A percentile compares a stretch with the other conserved stretches of the same genome.
These are phyloP conservation scores for Coemansia sp. DNA, from an alignment of 192 early-diverging fungal species.

Conservation along the genomic window DNA sequence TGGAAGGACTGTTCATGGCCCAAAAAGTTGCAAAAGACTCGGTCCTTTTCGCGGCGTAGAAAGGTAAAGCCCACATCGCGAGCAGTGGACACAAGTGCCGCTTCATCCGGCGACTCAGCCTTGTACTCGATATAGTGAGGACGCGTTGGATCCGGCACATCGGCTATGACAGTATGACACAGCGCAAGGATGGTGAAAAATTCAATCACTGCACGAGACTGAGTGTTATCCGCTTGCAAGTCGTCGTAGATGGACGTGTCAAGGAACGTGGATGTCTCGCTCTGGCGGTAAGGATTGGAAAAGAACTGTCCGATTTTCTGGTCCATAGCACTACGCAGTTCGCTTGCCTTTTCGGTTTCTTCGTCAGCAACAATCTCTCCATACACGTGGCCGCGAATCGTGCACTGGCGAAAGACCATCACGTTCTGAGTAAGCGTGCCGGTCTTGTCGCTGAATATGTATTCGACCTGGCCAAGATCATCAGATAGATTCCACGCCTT, in stretches of 20 bases:
- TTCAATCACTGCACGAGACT: constrained; percentile 65
- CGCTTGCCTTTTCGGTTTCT: constrained; percentile 17
- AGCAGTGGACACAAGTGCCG: constrained; percentile 86
- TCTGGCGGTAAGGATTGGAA: constrained; percentile 63
- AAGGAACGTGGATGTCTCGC: constrained; percentile 69
- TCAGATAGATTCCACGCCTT: constrained; percentile 91
- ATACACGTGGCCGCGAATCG: constrained; percentile 82
- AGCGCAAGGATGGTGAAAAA: constrained; percentile 85
- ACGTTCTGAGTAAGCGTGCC: constrained; percentile 96
- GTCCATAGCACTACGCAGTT: constrained; percentile 57
- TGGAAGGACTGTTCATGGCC: constrained; percentile 69
- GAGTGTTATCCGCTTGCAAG: constrained; percentile 56
- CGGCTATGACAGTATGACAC: constrained; percentile 86
- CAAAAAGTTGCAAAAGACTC: constrained; percentile 69
- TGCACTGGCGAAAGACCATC: constrained; percentile 94
- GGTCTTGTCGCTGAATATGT: constrained; percentile 97
- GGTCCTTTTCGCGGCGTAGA: constrained; percentile 69
- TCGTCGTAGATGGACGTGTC: constrained; percentile 67
- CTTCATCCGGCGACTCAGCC: constrained; percentile 94
- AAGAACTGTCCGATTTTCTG: constrained; percentile 59
- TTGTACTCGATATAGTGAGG: constrained; percentile 74
- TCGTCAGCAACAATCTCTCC: constrained; percentile 58
- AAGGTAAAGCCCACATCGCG: constrained; percentile 83
- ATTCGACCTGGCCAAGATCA: constrained; percentile 94
- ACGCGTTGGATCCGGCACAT: constrained; percentile 56